These are phyloP conservation scores for Rubia yunnanensis DNA, from an alignment of 257 asterid species.

Conservation along the genomic window DNA sequence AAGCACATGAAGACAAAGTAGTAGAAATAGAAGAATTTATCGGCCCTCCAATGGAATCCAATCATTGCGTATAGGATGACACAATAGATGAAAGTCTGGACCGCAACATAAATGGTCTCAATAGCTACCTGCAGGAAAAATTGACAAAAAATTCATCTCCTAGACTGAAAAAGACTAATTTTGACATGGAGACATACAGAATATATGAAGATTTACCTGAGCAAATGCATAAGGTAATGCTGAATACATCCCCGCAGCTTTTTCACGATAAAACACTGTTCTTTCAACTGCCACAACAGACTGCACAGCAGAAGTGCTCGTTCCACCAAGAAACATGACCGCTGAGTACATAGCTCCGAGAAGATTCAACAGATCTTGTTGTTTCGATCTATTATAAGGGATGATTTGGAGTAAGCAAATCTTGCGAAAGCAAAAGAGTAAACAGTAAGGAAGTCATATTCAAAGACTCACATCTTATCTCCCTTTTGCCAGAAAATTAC, in stretches of 20 bases:
- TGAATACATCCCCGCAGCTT: slow-evolving; percentile 15
- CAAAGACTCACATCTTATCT: slow-evolving; percentile 6
- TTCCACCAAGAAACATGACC: slow-evolving; percentile 26
- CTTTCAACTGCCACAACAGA: slow-evolving; percentile 25
- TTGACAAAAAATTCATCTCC: background rate
- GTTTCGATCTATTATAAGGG: slow-evolving; percentile 11
- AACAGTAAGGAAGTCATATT: background rate
- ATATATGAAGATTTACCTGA: slow-evolving; percentile 16
- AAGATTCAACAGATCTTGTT: slow-evolving; percentile 23
- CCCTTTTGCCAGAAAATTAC: slow-evolving; percentile 18
- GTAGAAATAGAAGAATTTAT: slow-evolving; percentile 63
- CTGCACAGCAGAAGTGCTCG: slow-evolving; percentile 21
- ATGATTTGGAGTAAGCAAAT: background rate
- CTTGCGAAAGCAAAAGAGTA: background rate
- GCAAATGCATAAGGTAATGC: slow-evolving; percentile 13
- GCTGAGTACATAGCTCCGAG: slow-evolving; percentile 25
- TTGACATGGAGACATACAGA: background rate
- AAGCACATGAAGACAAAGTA: slow-evolving; percentile 71
- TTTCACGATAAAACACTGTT: slow-evolving; percentile 16
- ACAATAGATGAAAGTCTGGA: slow-evolving; percentile 64
- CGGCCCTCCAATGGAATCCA: slow-evolving; percentile 56
- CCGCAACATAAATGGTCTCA: slow-evolving; percentile 43
- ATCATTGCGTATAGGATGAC: slow-evolving; percentile 73
- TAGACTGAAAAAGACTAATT: background rate
- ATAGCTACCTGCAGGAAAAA: slow-evolving; percentile 47